Conservation (phyloP, 75 land plant species). For the Selaginella moellendorffii region DNA sequence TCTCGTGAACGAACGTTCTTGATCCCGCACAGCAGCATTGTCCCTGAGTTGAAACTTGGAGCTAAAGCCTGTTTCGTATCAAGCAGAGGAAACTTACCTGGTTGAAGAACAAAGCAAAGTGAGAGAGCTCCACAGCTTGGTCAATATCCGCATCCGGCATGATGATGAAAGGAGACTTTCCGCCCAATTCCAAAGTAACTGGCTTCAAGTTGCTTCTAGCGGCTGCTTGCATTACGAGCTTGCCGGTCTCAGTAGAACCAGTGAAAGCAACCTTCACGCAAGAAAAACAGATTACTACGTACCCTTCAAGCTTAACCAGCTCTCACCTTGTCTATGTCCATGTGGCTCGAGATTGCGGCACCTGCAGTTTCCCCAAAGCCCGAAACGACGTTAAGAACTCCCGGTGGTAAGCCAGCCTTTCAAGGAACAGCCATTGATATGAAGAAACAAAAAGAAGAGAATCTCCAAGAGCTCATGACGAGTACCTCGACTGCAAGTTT, state of each 20-base stretch:
- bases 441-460: too few relatives aligned
- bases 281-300: neutral
- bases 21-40: slow-evolving; percentile 94
- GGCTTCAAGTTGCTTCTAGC: slow-evolving; percentile 81
- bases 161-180: slow-evolving; percentile 87
- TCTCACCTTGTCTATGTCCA: slow-evolving; percentile 73
- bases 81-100: too few relatives aligned
- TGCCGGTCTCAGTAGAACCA: slow-evolving; percentile 82
- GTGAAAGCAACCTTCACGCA: slow-evolving; percentile 58
- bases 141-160: slow-evolving; percentile 71
- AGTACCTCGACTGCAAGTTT: slow-evolving; percentile 36
- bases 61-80: too few relatives aligned
- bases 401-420: slow-evolving; percentile 83
- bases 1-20: slow-evolving; percentile 86
- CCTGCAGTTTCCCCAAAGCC: slow-evolving; percentile 78
- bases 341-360: slow-evolving; percentile 62
- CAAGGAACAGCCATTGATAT: too few relatives aligned
- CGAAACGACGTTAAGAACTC: slow-evolving; percentile 67
- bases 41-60: slow-evolving; percentile 24
- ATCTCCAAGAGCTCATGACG: too few relatives aligned
- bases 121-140: slow-evolving; percentile 68
- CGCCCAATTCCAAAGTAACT: slow-evolving; percentile 90
- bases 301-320: neutral
- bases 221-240: slow-evolving; percentile 50
- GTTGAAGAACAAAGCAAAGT: slow-evolving; percentile 73